These are phyloP conservation scores for Neofusicoccum parvum DNA, from an alignment of 2,329 filamentous ascomycete genomes.

Conservation along the genomic window DNA sequence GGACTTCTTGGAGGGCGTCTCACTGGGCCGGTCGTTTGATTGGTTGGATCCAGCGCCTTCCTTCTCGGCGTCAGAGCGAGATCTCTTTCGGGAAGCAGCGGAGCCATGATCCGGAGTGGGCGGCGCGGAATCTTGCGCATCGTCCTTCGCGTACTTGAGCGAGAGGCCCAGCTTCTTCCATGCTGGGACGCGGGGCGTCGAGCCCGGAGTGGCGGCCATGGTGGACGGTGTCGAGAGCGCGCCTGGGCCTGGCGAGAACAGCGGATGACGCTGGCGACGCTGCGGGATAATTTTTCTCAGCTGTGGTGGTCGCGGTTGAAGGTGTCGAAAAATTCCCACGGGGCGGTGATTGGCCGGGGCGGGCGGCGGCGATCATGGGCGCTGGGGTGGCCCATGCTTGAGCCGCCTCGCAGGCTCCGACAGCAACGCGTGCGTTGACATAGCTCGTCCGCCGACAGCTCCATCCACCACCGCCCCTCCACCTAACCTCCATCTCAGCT, in stretches of 20 bases:
- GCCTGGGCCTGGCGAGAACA: not conserved
- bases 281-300: not conserved
- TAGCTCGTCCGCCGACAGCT: slow-evolving; percentile 19
- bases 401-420: slow-evolving; percentile 18
- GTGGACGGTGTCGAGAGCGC: not conserved
- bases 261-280: not conserved
- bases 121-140: not conserved
- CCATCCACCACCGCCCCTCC: slow-evolving; percentile 12
- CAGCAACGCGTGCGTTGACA: slow-evolving; percentile 22
- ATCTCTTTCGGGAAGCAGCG: slow-evolving; percentile 17
- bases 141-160: slow-evolving; percentile 51
- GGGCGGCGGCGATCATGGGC: slow-evolving; percentile 4
- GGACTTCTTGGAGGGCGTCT: slow-evolving; percentile 9
- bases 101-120: not conserved
- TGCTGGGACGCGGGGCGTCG: slow-evolving; percentile 49
- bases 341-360: slow-evolving; percentile 12
- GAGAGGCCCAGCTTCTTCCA: slow-evolving; percentile 65
- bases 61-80: not conserved
- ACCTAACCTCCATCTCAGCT: slow-evolving; percentile 8
- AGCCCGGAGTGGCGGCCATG: slow-evolving; percentile 5
- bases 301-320: not conserved
- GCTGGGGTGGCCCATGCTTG: slow-evolving; percentile 9
- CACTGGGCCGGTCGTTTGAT: not conserved
- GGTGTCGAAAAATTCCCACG: slow-evolving; percentile 16
- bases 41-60: not conserved